These are phyloP conservation scores for Elasticomyces elasticus DNA, from an alignment of 495 filamentous ascomycete genomes.

Conservation along the genomic window DNA sequence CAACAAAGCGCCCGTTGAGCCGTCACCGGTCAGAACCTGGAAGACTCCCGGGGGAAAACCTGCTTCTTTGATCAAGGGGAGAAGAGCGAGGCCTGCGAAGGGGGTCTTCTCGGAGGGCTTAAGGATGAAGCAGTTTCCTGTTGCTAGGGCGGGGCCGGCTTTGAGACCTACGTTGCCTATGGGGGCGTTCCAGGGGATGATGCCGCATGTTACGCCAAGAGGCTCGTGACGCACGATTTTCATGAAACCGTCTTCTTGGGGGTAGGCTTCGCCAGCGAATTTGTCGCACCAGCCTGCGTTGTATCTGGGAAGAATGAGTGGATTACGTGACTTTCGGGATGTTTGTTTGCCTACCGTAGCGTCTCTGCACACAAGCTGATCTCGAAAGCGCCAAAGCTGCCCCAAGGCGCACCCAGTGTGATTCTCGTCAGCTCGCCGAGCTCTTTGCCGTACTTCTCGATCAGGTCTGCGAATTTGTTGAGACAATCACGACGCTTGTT, in stretches of 20 bases:
- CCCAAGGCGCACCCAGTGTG: constrained; percentile 14
- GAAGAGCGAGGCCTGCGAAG: constrained; percentile 20
- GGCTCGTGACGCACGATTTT: constrained; percentile 31
- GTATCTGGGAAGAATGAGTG: not conserved
- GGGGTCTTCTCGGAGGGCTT: constrained; percentile 31
- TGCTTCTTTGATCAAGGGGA: constrained; percentile 27
- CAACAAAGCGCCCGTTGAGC: constrained; percentile 23
- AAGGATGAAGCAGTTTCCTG: constrained; percentile 26
- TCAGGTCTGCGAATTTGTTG: constrained; percentile 32
- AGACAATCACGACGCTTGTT: constrained; percentile 26
- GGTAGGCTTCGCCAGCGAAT: constrained; percentile 14
- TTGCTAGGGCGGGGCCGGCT: constrained; percentile 25
- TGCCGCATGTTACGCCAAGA: constrained; percentile 27
- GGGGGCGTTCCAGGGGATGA: constrained; percentile 30
- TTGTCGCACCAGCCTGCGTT: constrained; percentile 18
- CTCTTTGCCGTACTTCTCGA: constrained; percentile 28
- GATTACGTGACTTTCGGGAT: not conserved
- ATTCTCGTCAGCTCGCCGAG: constrained; percentile 11
- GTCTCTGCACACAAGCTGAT: constrained; percentile 11
- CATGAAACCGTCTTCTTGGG: constrained; percentile 24
- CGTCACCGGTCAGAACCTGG: constrained; percentile 29
- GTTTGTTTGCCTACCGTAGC: not conserved
- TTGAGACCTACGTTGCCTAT: constrained; percentile 19
- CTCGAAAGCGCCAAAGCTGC: constrained; percentile 6
- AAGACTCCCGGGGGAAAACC: constrained; percentile 31